phyloP scores from a whole-genome alignment of 192 early-diverging fungal genomes.

The Chytriomyces sp. region DNA sequence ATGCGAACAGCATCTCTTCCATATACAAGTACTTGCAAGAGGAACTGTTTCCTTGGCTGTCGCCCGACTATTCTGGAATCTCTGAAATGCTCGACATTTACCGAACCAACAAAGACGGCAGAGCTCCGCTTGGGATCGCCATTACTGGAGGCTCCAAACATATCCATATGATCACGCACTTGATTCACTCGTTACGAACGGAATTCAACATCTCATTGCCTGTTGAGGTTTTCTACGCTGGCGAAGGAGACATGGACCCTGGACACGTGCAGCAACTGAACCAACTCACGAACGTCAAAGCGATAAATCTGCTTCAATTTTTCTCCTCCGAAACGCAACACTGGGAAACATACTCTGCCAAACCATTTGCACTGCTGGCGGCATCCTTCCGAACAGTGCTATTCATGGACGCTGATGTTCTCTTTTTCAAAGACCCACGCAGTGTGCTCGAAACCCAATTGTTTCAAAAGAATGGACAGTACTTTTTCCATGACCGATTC shows the following conservation, averaged over 20 bases:
- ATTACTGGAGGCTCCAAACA: slow-evolving; percentile 11
- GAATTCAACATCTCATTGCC: slow-evolving; percentile 7
- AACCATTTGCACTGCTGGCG: slow-evolving; percentile 69
- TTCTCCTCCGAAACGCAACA: slow-evolving; percentile 1
- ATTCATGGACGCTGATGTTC: slow-evolving; percentile 72
- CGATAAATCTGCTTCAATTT: slow-evolving; percentile 1
- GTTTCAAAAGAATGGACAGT: slow-evolving; percentile 50
- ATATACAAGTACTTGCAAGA: no score
- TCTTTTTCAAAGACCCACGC: slow-evolving; percentile 64
- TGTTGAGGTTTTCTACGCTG: slow-evolving; percentile 11
- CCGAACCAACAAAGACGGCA: no score
- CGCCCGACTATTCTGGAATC: no score
- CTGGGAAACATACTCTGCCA: slow-evolving; percentile 37
- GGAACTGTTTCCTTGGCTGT: no score
- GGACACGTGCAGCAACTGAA: neutral
- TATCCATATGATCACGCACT: slow-evolving; percentile 5
- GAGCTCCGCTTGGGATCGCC: neutral
- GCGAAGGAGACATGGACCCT: slow-evolving; percentile 1
- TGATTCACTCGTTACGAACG: neutral
- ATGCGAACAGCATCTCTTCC: no score
- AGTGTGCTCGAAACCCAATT: slow-evolving; percentile 47
- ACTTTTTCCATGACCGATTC: slow-evolving; percentile 69
- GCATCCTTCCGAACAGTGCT: slow-evolving; percentile 65
- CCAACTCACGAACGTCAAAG: slow-evolving; percentile 2
- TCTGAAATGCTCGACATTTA: no score